Percentiles rank a stretch among this genome's conserved stretches.
Conservation (phyloP, 1,139 yeast species). For the Geotrichum restrictum region DNA sequence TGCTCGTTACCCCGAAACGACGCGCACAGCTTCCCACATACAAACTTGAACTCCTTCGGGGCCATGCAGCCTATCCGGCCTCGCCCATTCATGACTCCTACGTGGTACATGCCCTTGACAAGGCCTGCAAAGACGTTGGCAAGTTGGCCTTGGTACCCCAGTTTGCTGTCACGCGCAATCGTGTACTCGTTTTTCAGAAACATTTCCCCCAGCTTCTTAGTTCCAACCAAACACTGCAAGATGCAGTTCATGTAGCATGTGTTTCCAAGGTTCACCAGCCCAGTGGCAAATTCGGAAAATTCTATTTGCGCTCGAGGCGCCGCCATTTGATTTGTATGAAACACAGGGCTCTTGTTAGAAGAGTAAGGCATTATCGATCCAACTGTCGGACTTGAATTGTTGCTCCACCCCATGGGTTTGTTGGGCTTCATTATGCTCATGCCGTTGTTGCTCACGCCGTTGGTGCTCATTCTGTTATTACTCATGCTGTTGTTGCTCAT, state of each 20-base stretch:
- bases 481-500: too few relatives aligned
- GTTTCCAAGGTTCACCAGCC: conserved; percentile 79
- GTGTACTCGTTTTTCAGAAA: conserved; percentile 62
- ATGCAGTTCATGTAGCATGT: conserved; percentile 93
- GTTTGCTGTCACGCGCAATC: conserved; percentile 66
- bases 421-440: neutral
- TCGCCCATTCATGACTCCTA: conserved; percentile 24
- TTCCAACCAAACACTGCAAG: conserved; percentile 70
- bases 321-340: too few relatives aligned
- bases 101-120: conserved; percentile 51
- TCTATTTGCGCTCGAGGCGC: neutral
- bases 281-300: conserved; percentile 43
- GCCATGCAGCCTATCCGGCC: conserved; percentile 49
- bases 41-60: conserved; percentile 57
- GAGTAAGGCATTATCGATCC: too few relatives aligned
- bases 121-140: conserved; percentile 71
- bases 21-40: conserved; percentile 66
- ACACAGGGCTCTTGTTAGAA: too few relatives aligned
- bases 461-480: too few relatives aligned
- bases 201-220: conserved; percentile 46
- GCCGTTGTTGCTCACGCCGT: neutral
- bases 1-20: conserved; percentile 71
- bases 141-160: conserved; percentile 80
- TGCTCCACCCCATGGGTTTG: neutral
- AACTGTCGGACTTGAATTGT: neutral